Evolutionary conservation across 352 stramenopile genomes (phyloP).

Genomic region (Phytophthora melonis): DNA sequence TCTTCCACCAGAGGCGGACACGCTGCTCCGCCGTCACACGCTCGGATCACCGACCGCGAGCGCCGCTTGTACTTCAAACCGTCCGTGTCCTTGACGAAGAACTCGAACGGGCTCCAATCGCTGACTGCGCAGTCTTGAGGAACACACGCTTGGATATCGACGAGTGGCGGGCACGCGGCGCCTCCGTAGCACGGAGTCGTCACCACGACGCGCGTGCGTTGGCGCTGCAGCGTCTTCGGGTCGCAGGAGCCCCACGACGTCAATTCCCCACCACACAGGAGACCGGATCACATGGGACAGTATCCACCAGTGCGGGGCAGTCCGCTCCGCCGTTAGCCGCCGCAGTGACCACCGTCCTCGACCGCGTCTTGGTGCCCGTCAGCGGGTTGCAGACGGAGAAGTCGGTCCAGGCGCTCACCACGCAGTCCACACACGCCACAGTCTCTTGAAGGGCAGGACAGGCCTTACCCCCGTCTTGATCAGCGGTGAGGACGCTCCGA

Average conservation of each 20-base stretch:
- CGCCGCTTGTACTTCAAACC: slow-evolving; percentile 54
- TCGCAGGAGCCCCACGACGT: slow-evolving; percentile 43
- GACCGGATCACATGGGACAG: slow-evolving; percentile 40
- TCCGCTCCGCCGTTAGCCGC: slow-evolving; percentile 42
- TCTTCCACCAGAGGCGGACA: slow-evolving; percentile 63
- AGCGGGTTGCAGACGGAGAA: slow-evolving; percentile 56
- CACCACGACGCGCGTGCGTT: slow-evolving; percentile 41
- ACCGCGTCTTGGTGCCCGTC: slow-evolving; percentile 52
- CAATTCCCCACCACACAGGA: slow-evolving; percentile 53
- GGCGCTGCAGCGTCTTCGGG: slow-evolving; percentile 41
- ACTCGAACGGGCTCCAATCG: slow-evolving; percentile 58
- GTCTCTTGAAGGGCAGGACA: slow-evolving; percentile 55
- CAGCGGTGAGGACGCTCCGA: too few relatives aligned
- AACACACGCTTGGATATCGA: slow-evolving; percentile 50
- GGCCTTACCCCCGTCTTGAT: slow-evolving; percentile 47
- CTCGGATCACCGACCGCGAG: slow-evolving; percentile 41
- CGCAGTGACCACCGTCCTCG: slow-evolving; percentile 40
- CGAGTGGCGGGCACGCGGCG: slow-evolving; percentile 42
- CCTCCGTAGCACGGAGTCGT: slow-evolving; percentile 46
- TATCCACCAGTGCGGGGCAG: slow-evolving; percentile 46
- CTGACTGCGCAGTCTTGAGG: slow-evolving; percentile 59
- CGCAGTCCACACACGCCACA: slow-evolving; percentile 50
- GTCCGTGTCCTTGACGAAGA: slow-evolving; percentile 47
- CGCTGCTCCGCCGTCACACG: slow-evolving; percentile 45
- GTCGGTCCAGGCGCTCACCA: slow-evolving; percentile 47